Evolutionary conservation across 164 flowering plant species (phyloP).

Genomic region (Paratinospora sagittata): DNA sequence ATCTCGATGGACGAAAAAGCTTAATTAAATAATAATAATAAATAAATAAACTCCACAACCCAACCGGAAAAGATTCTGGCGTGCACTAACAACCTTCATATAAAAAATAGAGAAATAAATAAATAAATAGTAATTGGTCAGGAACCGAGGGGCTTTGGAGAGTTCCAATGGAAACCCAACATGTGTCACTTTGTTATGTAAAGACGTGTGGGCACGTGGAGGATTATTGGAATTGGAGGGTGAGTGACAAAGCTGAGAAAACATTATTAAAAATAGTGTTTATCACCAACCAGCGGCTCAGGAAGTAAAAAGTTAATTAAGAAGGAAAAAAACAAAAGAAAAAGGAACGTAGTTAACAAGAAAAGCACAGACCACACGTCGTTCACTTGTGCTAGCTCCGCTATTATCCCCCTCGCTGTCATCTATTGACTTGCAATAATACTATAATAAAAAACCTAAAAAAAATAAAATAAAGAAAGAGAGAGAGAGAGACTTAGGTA

Average conservation of each 20-base stretch:
- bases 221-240: not conserved
- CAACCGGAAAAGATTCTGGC: not conserved
- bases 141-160: not conserved
- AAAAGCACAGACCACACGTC: not conserved
- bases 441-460: no score
- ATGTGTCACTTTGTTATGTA: not conserved
- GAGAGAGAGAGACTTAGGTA: no score
- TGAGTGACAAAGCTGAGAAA: no score
- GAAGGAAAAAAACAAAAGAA: not conserved
- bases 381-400: not conserved
- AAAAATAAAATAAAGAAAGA: not conserved
- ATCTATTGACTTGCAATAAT: not conserved
- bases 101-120: not conserved
- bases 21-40: no score
- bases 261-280: no score
- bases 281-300: no score
- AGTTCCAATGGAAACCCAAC: not conserved
- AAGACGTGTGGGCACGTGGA: not conserved
- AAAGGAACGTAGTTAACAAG: not conserved
- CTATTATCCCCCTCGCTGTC: not conserved
- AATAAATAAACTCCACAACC: no score
- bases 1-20: not conserved
- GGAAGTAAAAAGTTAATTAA: no score
- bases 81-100: constrained; percentile 1
- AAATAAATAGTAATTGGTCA: no score